Evolutionary conservation across 306 rosid species (phyloP).

Genomic region (Pyrus communis): DNA sequence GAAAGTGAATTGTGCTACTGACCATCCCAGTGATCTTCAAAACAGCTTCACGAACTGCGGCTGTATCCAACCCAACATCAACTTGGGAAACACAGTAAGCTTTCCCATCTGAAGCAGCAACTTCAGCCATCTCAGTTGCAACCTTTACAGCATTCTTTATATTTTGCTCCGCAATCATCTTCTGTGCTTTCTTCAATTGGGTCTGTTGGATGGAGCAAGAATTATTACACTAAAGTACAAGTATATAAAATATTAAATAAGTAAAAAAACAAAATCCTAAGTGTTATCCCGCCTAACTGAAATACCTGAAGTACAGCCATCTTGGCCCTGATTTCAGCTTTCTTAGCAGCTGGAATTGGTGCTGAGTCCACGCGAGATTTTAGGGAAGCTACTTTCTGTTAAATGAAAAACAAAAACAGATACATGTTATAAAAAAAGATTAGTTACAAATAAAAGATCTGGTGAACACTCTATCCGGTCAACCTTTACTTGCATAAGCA

Average conservation of each 20-base stretch:
- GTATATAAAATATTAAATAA: background rate
- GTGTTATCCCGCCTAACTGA: background rate
- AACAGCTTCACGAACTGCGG: constrained; percentile 99
- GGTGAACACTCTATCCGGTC: background rate
- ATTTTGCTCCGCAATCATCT: constrained; percentile 82
- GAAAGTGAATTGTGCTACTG: background rate
- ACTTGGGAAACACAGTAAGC: constrained; percentile 66
- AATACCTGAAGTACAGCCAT: constrained; percentile 68
- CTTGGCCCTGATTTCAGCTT: constrained; percentile 71
- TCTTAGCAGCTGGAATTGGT: constrained; percentile 81
- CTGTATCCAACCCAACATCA: constrained; percentile 78
- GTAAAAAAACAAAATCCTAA: background rate
- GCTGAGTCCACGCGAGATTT: constrained; percentile 71
- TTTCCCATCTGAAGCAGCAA: constrained; percentile 61
- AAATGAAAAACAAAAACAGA: background rate
- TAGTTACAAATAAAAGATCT: background rate
- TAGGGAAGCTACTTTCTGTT: constrained; percentile 71
- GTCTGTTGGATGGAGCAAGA: constrained; percentile 30
- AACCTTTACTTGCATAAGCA: background rate
- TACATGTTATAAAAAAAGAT: background rate
- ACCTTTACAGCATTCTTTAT: constrained; percentile 59
- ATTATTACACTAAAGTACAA: background rate
- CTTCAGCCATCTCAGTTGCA: constrained; percentile 63
- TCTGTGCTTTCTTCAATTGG: constrained; percentile 77
- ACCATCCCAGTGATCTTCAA: constrained; percentile 73